A percentile compares a stretch with the other conserved stretches of the same genome.
Evolutionary conservation across 192 early-diverging fungal genomes (phyloP).

Genomic region (Mycoemilia scoparia): DNA sequence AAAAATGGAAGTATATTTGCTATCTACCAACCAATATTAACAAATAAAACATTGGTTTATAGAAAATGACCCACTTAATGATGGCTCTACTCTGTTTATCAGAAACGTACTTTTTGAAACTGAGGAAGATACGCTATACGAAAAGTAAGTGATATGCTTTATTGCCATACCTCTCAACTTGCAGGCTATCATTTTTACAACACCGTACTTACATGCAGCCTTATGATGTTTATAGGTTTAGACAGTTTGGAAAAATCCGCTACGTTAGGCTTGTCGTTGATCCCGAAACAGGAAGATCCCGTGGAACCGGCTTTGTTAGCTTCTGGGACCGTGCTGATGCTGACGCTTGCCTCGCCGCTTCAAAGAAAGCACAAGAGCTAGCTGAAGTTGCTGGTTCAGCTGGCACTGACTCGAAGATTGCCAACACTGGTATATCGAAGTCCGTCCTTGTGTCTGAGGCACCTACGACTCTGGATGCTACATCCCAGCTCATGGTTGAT

Average conservation of each 20-base stretch:
- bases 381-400: slow-evolving; percentile 24
- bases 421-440: too few species aligned
- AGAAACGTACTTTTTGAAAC: slow-evolving; percentile 86
- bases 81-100: slow-evolving; percentile 72
- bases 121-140: slow-evolving; percentile 55
- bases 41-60: slow-evolving; percentile 10
- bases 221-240: slow-evolving; percentile 36
- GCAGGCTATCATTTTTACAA: too few species aligned
- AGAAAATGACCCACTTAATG: slow-evolving; percentile 34
- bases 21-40: too few species aligned
- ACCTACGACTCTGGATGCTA: slow-evolving; percentile 8
- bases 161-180: too few species aligned
- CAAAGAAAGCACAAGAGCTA: slow-evolving; percentile 37
- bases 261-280: slow-evolving; percentile 80
- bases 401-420: slow-evolving; percentile 8
- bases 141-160: too few species aligned
- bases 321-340: slow-evolving; percentile 55
- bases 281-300: slow-evolving; percentile 56
- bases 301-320: slow-evolving; percentile 91
- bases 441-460: slow-evolving; percentile 31
- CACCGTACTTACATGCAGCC: too few species aligned
- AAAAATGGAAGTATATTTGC: too few species aligned
- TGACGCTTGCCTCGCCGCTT: slow-evolving; percentile 52
- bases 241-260: slow-evolving; percentile 31
- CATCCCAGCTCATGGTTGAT: slow-evolving; percentile 45